Evolutionary conservation across 202 grass and related monocot genomes (phyloP), one percentile per base, ranked within the genome.

Genomic region (Schoenoplectus tabernaemontani): DNA sequence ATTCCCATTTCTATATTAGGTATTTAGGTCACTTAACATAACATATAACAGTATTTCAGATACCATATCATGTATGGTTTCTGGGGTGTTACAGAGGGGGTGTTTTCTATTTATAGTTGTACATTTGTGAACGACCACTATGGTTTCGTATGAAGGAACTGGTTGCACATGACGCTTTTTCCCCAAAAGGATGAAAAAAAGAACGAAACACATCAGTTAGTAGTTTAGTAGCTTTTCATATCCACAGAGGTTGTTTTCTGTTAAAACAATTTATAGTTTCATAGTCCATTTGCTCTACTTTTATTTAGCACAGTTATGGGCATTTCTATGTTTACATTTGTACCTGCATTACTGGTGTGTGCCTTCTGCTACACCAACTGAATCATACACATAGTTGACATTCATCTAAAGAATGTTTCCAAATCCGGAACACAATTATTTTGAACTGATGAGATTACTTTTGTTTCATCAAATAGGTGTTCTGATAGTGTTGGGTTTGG

Each of bases 401-500:
- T 65, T 39, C 16, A 46, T 70, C 20, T 28, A 20, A 70, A 46
- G 32, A 13, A 46, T 10, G 8, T 38, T 64, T 11, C 5, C 9
- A 28, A 12, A 46, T 24, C 15, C 5, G 5, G 43, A 50, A 19
- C 43, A 6, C 20, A 26, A 23, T 66, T 63, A 34, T 69, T 42
- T 42, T 80, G 9, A 53, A 48, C 28, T 64, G 34, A 48, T 17
- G 24, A 65, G 15, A 30, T 80, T 64, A 46, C 13, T 19, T 59
- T 80, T 44, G 23, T 78, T 61, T 33, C 17, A 82, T 33, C 36
- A 70, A 78, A 44, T 86, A 99, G 96, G 96, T 65, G 83, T 99
- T 80, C 91, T 99, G 78, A 91, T 99, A 7, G 90, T 99, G 79
- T 87, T 99, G 2, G 96, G 96, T 9, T 81, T 96, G 65, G 96